These are phyloP conservation scores for Aspergillus sp. DNA, from an alignment of 2,329 filamentous ascomycete species.

Conservation along the genomic window DNA sequence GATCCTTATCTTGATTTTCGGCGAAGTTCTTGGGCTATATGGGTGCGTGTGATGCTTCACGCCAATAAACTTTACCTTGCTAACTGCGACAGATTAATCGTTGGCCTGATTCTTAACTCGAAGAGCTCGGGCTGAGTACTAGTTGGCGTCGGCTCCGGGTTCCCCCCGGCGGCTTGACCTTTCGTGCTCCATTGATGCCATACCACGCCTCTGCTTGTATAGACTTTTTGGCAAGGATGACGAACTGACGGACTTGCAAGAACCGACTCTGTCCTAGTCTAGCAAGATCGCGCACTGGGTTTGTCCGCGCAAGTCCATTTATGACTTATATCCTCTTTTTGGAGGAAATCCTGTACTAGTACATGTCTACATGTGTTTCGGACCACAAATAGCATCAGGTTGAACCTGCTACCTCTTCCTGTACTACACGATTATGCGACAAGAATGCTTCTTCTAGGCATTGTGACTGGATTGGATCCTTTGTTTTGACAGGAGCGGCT, in stretches of 20 bases:
- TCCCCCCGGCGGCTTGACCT: conserved; percentile 16
- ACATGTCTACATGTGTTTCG: conserved; percentile 21
- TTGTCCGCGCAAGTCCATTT: not conserved
- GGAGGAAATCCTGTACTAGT: conserved; percentile 25
- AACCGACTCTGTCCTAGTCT: not conserved
- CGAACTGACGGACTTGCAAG: conserved; percentile 1
- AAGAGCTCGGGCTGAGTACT: conserved; percentile 57
- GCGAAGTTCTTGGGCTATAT: conserved; percentile 94
- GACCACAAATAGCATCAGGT: conserved; percentile 19
- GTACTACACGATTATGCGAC: not conserved
- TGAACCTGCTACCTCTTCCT: conserved; percentile 3
- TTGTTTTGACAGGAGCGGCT: conserved; percentile 12
- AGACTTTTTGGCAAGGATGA: conserved; percentile 9
- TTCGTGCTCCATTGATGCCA: not conserved
- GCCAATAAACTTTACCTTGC: conserved; percentile 10
- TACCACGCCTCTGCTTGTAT: conserved; percentile 13
- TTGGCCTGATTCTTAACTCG: conserved; percentile 90
- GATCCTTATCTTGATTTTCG: conserved; percentile 98
- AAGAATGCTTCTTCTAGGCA: not conserved
- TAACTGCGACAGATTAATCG: conserved; percentile 71
- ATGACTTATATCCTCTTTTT: conserved; percentile 6
- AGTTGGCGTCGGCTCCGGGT: conserved; percentile 3
- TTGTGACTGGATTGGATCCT: conserved; percentile 1
- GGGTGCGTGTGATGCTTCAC: conserved; percentile 65
- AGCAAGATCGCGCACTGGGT: not conserved